These are phyloP conservation scores for Xylaria sp. DNA, from an alignment of 2,329 filamentous ascomycete genomes.

Conservation along the genomic window DNA sequence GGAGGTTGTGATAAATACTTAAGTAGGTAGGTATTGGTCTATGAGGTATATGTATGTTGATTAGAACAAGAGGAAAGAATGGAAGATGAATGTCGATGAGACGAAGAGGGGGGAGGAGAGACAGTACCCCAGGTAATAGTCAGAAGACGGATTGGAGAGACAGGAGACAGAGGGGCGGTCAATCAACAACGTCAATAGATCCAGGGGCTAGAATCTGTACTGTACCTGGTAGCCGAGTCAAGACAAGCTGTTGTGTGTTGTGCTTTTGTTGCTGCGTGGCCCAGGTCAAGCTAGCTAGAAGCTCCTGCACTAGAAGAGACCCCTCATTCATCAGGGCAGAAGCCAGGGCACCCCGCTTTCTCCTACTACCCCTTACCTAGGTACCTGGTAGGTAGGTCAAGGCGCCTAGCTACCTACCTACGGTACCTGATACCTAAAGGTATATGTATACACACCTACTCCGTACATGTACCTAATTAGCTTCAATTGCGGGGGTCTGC, in stretches of 20 bases:
- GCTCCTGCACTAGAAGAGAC: constrained; percentile 9
- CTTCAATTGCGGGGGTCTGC: neutral
- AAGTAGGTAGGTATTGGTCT: neutral
- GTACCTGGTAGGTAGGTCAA: neutral
- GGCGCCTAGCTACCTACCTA: neutral
- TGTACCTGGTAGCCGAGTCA: neutral
- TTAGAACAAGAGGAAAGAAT: neutral
- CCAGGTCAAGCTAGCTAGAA: neutral
- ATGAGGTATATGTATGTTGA: neutral
- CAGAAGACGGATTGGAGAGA: neutral
- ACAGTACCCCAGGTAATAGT: neutral
- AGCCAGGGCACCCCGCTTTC: constrained; percentile 23
- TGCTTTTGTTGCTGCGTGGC: neutral
- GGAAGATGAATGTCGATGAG: neutral
- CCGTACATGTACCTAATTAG: no score
- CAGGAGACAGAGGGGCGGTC: constrained; percentile 29
- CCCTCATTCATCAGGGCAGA: constrained; percentile 22
- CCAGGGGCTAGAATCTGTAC: constrained; percentile 7
- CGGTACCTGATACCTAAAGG: no score
- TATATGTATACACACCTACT: neutral
- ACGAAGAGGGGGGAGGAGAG: neutral
- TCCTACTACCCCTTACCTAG: neutral
- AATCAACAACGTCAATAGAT: constrained; percentile 33
- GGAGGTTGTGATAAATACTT: no score
- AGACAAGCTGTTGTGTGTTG: constrained; percentile 7